phyloP scores from a whole-genome alignment of 2,329 filamentous ascomycete species.

The Dothistroma pini region DNA sequence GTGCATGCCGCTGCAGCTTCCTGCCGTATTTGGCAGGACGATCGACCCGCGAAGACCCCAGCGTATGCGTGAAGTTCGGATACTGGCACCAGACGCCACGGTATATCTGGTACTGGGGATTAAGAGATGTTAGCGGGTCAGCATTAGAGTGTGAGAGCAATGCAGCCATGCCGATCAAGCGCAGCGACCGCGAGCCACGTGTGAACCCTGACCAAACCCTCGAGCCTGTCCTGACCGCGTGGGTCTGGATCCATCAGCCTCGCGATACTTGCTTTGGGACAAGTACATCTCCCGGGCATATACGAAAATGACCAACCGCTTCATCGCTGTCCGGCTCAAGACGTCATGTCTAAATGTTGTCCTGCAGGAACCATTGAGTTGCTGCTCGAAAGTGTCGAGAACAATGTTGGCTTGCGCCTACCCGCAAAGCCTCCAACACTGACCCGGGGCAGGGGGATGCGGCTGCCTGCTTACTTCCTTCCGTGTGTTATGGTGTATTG shows the following conservation, averaged over 20 bases:
- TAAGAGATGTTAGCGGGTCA: not conserved
- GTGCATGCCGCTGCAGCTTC: not conserved
- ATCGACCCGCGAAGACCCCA: not conserved
- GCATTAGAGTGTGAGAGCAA: not conserved
- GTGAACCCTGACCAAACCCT: not conserved
- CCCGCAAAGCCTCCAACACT: not conserved
- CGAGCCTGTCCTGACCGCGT: not conserved
- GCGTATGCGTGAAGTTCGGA: no score
- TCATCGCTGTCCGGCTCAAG: not conserved
- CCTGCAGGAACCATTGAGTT: not conserved
- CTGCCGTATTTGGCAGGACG: not conserved
- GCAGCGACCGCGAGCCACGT: not conserved
- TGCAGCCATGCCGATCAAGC: not conserved
- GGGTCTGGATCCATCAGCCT: not conserved
- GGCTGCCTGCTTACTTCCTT: not conserved
- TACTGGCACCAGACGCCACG: no score
- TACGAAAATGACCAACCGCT: not conserved
- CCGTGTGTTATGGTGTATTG: not conserved
- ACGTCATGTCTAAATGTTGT: not conserved
- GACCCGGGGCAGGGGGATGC: not conserved
- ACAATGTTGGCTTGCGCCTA: not conserved
- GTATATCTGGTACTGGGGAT: not conserved
- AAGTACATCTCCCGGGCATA: not conserved
- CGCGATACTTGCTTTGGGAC: not conserved
- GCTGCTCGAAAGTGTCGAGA: not conserved